Evolutionary conservation across 208 protist genomes (phyloP).

Genomic region (Angomonas deanei): DNA sequence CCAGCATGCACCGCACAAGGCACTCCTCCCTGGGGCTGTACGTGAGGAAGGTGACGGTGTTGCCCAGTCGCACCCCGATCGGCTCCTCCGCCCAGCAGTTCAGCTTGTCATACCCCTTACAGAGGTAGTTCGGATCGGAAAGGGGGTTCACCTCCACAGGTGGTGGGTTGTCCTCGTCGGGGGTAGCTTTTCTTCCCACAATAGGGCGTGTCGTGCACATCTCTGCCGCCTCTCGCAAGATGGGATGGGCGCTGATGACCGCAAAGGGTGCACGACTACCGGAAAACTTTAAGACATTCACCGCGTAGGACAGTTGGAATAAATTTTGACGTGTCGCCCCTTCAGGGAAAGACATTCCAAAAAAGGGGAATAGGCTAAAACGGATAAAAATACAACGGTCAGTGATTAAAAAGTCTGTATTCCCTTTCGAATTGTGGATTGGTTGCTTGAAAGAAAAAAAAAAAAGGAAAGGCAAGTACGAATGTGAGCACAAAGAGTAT

Average conservation of each 20-base stretch:
- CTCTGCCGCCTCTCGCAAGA: not conserved
- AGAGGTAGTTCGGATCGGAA: not conserved
- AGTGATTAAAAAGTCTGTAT: too few relatives aligned
- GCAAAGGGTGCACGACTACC: not conserved
- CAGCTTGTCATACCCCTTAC: not conserved
- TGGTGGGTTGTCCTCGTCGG: not conserved
- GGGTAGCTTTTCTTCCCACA: not conserved
- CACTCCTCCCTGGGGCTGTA: not conserved
- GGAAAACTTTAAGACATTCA: not conserved
- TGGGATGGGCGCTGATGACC: not conserved
- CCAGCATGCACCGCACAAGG: not conserved
- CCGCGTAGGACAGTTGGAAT: not conserved
- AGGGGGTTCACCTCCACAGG: not conserved
- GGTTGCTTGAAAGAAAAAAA: not conserved
- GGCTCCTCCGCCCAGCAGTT: not conserved
- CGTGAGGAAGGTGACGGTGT: not conserved
- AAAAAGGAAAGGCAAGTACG: conserved; percentile 1
- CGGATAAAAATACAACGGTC: too few relatives aligned
- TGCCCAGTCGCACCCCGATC: not conserved
- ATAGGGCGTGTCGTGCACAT: not conserved
- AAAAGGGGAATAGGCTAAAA: too few relatives aligned
- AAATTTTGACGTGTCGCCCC: not conserved
- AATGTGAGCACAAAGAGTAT: not conserved
- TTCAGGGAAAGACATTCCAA: too few relatives aligned
- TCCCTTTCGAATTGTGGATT: not conserved